phyloP scores from a whole-genome alignment of 768 basidiomycete genomes.

The Melanogaster broomeanus region DNA sequence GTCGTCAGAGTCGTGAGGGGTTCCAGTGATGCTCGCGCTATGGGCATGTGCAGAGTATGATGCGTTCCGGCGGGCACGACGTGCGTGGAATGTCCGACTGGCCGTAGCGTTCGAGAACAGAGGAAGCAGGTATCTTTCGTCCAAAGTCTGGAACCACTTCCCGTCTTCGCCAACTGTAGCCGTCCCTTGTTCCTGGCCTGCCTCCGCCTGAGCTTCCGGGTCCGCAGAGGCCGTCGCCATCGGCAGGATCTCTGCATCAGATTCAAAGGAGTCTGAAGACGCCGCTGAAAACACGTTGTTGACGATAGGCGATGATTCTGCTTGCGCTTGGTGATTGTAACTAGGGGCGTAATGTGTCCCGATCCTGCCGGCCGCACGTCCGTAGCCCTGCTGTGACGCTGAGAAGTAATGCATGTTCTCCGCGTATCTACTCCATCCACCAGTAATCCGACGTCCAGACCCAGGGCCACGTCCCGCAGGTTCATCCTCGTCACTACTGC shows the following conservation, averaged over 20 bases:
- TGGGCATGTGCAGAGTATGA: conserved; percentile 27
- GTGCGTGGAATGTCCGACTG: conserved; percentile 82
- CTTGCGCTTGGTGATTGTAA: conserved; percentile 65
- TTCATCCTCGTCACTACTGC: conserved; percentile 52
- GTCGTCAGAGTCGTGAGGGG: conserved; percentile 41
- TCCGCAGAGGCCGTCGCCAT: conserved; percentile 56
- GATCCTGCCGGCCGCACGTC: conserved; percentile 43
- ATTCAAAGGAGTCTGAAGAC: conserved; percentile 78
- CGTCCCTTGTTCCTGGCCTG: conserved; percentile 10
- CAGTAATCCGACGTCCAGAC: conserved; percentile 35
- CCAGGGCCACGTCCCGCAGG: conserved; percentile 33
- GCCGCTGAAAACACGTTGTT: conserved; percentile 59
- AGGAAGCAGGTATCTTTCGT: conserved; percentile 92
- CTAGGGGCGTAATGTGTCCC: conserved; percentile 56
- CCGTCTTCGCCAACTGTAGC: conserved; percentile 62
- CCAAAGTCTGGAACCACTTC: conserved; percentile 94
- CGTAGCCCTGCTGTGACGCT: conserved; percentile 23
- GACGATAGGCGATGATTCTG: conserved; percentile 17
- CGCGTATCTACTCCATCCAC: conserved; percentile 44
- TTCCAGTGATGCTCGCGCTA: conserved; percentile 26
- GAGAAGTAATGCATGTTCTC: conserved; percentile 44
- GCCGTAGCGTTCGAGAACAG: conserved; percentile 93
- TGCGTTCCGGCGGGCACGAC: conserved; percentile 56
- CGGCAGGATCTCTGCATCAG: conserved; percentile 78
- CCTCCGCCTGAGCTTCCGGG: conserved; percentile 13